Evolutionary conservation across 2,329 filamentous ascomycete species (phyloP).

Genomic region (Zymoseptoria passerinii): DNA sequence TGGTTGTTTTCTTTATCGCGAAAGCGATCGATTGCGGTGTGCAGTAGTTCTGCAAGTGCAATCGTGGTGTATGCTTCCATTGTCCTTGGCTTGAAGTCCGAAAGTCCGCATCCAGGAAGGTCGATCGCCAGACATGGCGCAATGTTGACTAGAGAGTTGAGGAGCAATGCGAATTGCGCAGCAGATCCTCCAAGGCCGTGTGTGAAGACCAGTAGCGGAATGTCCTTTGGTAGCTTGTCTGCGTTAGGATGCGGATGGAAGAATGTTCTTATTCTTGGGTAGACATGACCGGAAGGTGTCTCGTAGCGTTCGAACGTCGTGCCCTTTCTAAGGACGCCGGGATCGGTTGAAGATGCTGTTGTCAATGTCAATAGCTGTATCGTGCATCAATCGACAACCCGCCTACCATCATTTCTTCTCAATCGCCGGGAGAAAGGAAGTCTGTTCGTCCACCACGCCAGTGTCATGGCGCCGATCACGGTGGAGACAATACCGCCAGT

Average conservation of each 20-base stretch:
- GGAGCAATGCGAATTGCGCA: conserved; percentile 74
- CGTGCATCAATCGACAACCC: neutral
- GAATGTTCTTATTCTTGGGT: conserved; percentile 72
- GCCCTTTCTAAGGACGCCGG: conserved; percentile 69
- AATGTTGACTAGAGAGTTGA: conserved; percentile 73
- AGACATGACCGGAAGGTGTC: conserved; percentile 59
- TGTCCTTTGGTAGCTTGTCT: conserved; percentile 64
- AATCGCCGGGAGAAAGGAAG: conserved; percentile 1
- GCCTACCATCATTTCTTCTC: conserved; percentile 6
- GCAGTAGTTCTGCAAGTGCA: conserved; percentile 66
- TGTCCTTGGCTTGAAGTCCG: conserved; percentile 58
- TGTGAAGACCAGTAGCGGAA: conserved; percentile 82
- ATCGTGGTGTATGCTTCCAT: conserved; percentile 76
- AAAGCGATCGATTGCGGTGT: conserved; percentile 64
- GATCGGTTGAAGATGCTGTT: conserved; percentile 49
- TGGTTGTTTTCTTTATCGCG: conserved; percentile 57
- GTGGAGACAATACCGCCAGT: conserved; percentile 1
- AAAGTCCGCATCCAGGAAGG: conserved; percentile 80
- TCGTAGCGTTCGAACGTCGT: conserved; percentile 63
- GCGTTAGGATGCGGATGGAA: conserved; percentile 73
- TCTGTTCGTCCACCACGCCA: conserved; percentile 1
- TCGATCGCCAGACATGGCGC: conserved; percentile 83
- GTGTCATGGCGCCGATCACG: neutral
- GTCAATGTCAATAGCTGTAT: neutral
- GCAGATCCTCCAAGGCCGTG: conserved; percentile 90